phyloP scores from a whole-genome alignment of 2,329 filamentous ascomycete genomes.

The Endoconidiophora polonica region DNA sequence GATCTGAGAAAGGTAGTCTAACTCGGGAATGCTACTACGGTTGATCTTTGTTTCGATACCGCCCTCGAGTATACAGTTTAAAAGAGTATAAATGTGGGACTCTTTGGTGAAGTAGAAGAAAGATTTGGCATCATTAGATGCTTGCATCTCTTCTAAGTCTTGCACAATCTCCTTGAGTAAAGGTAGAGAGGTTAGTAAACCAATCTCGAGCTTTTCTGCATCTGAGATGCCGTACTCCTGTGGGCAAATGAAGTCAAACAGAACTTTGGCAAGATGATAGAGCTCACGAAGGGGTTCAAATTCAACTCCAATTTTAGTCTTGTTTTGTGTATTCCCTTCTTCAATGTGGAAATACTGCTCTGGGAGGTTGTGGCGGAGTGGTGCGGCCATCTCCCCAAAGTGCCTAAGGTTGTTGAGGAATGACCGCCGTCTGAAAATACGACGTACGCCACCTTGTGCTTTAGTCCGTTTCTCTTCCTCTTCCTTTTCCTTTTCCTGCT shows the following conservation, averaged over 20 bases:
- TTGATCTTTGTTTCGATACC: slow-evolving; percentile 95
- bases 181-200: slow-evolving; percentile 80
- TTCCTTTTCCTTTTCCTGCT: slow-evolving; percentile 22
- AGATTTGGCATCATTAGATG: slow-evolving; percentile 79
- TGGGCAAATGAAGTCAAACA: slow-evolving; percentile 96
- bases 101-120: slow-evolving; percentile 99
- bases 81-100: slow-evolving; percentile 91
- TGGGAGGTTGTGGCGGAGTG: slow-evolving; percentile 22
- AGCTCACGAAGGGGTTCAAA: slow-evolving; percentile 82
- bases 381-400: slow-evolving; percentile 32
- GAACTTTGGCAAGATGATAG: slow-evolving; percentile 81
- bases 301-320: slow-evolving; percentile 66
- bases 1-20: slow-evolving; percentile 94
- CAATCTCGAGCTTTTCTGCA: slow-evolving; percentile 95
- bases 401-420: slow-evolving; percentile 38
- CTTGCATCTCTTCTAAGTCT: slow-evolving; percentile 93
- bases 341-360: slow-evolving; percentile 83
- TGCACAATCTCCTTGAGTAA: slow-evolving; percentile 92
- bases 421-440: slow-evolving; percentile 43
- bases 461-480: slow-evolving; percentile 22
- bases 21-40: slow-evolving; percentile 83
- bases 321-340: slow-evolving; percentile 55
- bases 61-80: slow-evolving; percentile 95
- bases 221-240: slow-evolving; percentile 97
- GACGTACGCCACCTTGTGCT: slow-evolving; percentile 21